Conservation (phyloP, 2,329 filamentous ascomycete genomes). For the Aspergillus bombycis region DNA sequence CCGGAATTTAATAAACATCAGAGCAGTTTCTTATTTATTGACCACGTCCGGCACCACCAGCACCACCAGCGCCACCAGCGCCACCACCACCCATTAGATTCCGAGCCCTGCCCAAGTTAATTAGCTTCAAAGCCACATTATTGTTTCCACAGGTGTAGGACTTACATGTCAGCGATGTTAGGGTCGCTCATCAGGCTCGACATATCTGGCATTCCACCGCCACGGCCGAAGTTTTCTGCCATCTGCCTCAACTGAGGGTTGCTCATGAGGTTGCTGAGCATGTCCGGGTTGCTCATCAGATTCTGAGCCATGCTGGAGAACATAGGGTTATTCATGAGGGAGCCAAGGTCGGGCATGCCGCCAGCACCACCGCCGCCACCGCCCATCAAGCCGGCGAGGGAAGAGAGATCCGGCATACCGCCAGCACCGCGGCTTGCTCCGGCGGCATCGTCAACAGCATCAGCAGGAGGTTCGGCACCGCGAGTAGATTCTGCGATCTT, state of each 20-base stretch:
- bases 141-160: constrained; percentile 26
- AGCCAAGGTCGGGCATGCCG: constrained; percentile 81
- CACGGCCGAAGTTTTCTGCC: constrained; percentile 73
- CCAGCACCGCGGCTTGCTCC: constrained; percentile 50
- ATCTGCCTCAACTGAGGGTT: constrained; percentile 88
- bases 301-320: constrained; percentile 96
- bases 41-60: constrained; percentile 41
- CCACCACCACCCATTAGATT: constrained; percentile 68
- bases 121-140: constrained; percentile 10
- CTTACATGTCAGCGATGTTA: constrained; percentile 89
- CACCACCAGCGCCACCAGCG: constrained; percentile 10
- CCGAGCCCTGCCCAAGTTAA: constrained; percentile 55
- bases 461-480: constrained; percentile 54
- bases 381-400: constrained; percentile 73
- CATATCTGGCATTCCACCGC: constrained; percentile 89
- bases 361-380: constrained; percentile 60
- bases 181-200: constrained; percentile 87
- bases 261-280: constrained; percentile 89
- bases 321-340: constrained; percentile 98
- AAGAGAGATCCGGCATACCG: constrained; percentile 72
- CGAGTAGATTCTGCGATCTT: constrained; percentile 78
- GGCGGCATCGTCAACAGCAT: constrained; percentile 55
- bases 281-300: constrained; percentile 93
- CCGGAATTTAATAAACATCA: not conserved
- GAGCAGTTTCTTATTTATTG: not conserved